Conservation (phyloP, 2,329 filamentous ascomycete species). For the Drechmeria coniospora region DNA sequence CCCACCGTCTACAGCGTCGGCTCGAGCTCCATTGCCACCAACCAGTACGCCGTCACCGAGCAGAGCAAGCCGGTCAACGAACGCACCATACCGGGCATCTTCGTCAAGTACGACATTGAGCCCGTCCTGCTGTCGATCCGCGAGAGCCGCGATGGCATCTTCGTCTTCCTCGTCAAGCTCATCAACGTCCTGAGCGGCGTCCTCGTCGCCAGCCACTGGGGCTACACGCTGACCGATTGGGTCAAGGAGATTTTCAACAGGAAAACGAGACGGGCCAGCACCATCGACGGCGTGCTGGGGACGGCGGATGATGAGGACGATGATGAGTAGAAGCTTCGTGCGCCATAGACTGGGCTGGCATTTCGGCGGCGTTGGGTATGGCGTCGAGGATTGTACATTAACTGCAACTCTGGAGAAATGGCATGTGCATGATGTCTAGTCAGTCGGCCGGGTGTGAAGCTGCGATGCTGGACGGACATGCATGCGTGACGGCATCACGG, state of each 20-base stretch:
- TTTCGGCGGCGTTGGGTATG: too few species aligned
- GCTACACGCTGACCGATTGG: constrained; percentile 76
- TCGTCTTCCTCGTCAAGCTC: constrained; percentile 63
- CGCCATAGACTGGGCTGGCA: too few species aligned
- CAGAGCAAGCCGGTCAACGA: constrained; percentile 61
- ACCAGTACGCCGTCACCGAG: constrained; percentile 94
- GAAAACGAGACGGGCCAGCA: too few species aligned
- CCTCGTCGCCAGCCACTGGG: constrained; percentile 85
- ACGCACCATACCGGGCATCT: constrained; percentile 67
- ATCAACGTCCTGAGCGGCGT: constrained; percentile 87
- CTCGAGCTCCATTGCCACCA: constrained; percentile 62
- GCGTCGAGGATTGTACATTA: too few species aligned
- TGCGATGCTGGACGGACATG: too few species aligned
- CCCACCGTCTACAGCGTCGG: constrained; percentile 78
- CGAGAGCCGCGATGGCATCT: constrained; percentile 61
- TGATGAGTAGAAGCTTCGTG: too few species aligned
- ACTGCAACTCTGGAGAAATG: too few species aligned
- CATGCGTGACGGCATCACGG: too few species aligned
- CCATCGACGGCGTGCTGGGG: too few species aligned
- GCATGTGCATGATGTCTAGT: too few species aligned
- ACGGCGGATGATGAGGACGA: too few species aligned
- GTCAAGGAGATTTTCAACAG: constrained; percentile 37
- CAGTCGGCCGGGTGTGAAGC: too few species aligned
- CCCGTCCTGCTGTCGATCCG: constrained; percentile 77
- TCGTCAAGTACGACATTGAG: constrained; percentile 98